phyloP scores from a whole-genome alignment of 2,329 filamentous ascomycete genomes.

The Aspergillus quadrilineatus region DNA sequence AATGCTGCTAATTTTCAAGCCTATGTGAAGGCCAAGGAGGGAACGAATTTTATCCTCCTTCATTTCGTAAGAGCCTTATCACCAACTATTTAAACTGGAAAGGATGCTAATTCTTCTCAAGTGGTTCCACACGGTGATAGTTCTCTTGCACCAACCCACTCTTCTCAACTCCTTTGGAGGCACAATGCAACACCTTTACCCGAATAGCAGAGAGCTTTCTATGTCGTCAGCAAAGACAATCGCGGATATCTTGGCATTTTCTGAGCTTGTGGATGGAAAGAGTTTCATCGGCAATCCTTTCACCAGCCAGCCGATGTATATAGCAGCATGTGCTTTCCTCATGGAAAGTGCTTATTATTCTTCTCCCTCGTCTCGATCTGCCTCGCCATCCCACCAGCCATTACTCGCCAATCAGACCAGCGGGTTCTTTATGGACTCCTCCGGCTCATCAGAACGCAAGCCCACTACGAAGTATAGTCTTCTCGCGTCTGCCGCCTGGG shows the following conservation, averaged over 20 bases:
- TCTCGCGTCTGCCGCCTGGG: slow-evolving; percentile 75
- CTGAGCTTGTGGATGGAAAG: slow-evolving; percentile 79
- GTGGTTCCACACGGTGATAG: slow-evolving; percentile 86
- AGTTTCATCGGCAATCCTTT: slow-evolving; percentile 87
- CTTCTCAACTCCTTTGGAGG: slow-evolving; percentile 74
- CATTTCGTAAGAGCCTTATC: slow-evolving; percentile 57
- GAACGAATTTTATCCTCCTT: slow-evolving; percentile 80
- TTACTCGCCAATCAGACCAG: slow-evolving; percentile 33
- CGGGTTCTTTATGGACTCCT: slow-evolving; percentile 36
- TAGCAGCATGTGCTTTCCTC: slow-evolving; percentile 83
- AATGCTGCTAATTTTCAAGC: slow-evolving; percentile 83
- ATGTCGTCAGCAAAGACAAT: slow-evolving; percentile 93
- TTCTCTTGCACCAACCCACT: slow-evolving; percentile 80
- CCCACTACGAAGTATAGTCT: slow-evolving; percentile 66
- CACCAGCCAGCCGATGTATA: slow-evolving; percentile 86
- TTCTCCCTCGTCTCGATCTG: slow-evolving; percentile 62
- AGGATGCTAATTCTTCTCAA: slow-evolving; percentile 21
- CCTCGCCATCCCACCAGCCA: slow-evolving; percentile 48
- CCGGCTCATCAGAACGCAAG: slow-evolving; percentile 30
- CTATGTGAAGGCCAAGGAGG: slow-evolving; percentile 76
- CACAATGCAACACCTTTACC: slow-evolving; percentile 68
- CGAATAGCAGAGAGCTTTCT: slow-evolving; percentile 75
- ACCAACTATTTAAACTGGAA: not conserved
- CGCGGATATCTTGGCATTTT: slow-evolving; percentile 82
- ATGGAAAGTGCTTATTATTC: slow-evolving; percentile 76